Evolutionary conservation across 1,139 yeast species (phyloP).

Genomic region (Hyphopichia pseudoburtonii): DNA sequence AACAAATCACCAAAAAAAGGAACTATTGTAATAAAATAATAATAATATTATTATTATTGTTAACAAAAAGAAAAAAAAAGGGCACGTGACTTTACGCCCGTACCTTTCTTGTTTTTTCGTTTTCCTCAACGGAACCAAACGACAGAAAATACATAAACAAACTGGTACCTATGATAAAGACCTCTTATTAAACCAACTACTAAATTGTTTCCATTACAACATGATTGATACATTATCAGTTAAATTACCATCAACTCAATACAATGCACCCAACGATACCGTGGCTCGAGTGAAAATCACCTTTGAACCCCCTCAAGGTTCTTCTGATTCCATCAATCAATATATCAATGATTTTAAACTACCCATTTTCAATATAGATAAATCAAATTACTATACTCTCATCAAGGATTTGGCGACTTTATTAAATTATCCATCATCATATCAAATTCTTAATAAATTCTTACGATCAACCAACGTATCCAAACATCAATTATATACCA

Average conservation of each 20-base stretch:
- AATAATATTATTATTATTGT: no score
- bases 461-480: slow-evolving; percentile 21
- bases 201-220: no score
- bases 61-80: no score
- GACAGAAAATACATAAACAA: no score
- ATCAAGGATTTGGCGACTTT: slow-evolving; percentile 31
- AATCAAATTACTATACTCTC: slow-evolving; percentile 22
- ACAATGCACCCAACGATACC: slow-evolving; percentile 3
- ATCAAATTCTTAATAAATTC: slow-evolving; percentile 34
- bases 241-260: neutral
- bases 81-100: no score
- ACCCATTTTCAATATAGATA: slow-evolving; percentile 2
- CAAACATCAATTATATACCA: slow-evolving; percentile 15
- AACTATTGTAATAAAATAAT: no score
- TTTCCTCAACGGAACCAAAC: no score
- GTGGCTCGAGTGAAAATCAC: neutral
- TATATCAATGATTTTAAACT: slow-evolving; percentile 1
- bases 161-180: no score
- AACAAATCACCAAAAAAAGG: no score
- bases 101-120: no score
- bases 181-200: no score
- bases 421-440: slow-evolving; percentile 47
- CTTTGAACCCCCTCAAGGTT: neutral
- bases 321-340: neutral
- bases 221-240: neutral